Evolutionary conservation across 257 asterid species (phyloP).

Genomic region (Prunella vulgaris): DNA sequence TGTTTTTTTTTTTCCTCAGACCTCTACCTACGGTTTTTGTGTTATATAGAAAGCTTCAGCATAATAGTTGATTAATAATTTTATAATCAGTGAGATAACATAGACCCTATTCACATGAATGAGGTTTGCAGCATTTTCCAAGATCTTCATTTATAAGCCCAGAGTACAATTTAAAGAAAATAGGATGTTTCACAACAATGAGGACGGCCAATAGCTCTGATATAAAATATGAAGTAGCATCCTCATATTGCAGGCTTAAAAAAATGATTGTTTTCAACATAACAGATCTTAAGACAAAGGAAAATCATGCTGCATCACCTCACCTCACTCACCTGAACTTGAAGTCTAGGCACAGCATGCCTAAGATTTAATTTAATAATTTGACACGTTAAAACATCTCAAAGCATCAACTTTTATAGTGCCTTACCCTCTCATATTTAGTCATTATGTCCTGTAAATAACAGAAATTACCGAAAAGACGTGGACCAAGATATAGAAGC

Average conservation of each 20-base stretch:
- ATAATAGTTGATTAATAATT: neutral
- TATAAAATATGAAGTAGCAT: neutral
- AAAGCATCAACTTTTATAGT: neutral
- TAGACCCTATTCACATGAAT: neutral
- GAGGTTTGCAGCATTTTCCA: neutral
- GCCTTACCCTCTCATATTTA: neutral
- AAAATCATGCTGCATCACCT: neutral
- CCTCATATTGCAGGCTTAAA: neutral
- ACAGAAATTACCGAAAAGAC: neutral
- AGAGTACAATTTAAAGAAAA: neutral
- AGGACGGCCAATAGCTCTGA: neutral
- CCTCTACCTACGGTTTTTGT: neutral
- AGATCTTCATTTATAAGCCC: neutral
- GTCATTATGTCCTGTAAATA: slow-evolving; percentile 10
- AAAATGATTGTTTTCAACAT: neutral
- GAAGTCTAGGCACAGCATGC: neutral
- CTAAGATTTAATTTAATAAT: neutral
- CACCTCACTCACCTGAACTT: neutral
- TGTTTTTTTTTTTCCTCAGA: neutral
- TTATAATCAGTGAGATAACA: neutral
- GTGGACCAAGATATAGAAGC: neutral
- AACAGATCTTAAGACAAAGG: neutral
- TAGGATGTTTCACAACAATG: neutral
- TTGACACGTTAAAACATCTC: neutral
- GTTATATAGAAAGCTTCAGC: neutral